Evolutionary conservation across 768 basidiomycete species (phyloP).

Genomic region (Amyloporia xantha): DNA sequence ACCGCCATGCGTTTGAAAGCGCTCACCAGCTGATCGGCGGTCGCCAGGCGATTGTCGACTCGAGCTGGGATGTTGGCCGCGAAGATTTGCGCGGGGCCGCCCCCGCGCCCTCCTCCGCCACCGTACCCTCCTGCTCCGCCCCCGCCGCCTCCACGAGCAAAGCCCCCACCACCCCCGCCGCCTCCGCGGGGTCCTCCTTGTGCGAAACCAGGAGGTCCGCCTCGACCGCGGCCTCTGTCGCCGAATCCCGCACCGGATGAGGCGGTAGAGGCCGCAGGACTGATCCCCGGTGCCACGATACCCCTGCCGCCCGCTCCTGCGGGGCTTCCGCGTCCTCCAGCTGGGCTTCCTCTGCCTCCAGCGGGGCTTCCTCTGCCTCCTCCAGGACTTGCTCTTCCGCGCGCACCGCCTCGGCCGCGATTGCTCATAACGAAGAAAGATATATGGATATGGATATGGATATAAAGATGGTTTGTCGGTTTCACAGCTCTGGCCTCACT

Average conservation of each 20-base stretch:
- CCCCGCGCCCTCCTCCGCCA: conserved; percentile 6
- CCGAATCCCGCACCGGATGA: conserved; percentile 2
- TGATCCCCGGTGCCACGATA: not conserved
- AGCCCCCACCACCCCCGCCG: conserved; percentile 3
- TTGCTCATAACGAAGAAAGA: not conserved
- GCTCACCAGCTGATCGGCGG: conserved; percentile 19
- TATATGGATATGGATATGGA: not conserved
- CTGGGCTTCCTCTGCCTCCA: conserved; percentile 5
- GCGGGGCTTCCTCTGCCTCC: conserved; percentile 2
- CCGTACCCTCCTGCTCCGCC: conserved; percentile 5
- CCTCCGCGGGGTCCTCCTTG: conserved; percentile 3
- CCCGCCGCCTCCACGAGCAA: conserved; percentile 1
- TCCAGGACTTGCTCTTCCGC: not conserved
- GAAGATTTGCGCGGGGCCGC: conserved; percentile 14
- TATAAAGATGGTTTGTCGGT: too few species aligned
- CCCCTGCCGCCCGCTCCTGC: conserved; percentile 7
- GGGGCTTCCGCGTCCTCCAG: not conserved
- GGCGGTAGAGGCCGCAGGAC: conserved; percentile 4
- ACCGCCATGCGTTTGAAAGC: conserved; percentile 25
- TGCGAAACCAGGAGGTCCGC: not conserved
- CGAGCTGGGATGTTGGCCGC: conserved; percentile 5
- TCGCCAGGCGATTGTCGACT: conserved; percentile 6
- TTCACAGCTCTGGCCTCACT: too few species aligned
- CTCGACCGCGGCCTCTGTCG: conserved; percentile 2
- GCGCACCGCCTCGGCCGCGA: not conserved